Evolutionary conservation across 106 monocot genomes (phyloP).

Genomic region (Allium sativum): DNA sequence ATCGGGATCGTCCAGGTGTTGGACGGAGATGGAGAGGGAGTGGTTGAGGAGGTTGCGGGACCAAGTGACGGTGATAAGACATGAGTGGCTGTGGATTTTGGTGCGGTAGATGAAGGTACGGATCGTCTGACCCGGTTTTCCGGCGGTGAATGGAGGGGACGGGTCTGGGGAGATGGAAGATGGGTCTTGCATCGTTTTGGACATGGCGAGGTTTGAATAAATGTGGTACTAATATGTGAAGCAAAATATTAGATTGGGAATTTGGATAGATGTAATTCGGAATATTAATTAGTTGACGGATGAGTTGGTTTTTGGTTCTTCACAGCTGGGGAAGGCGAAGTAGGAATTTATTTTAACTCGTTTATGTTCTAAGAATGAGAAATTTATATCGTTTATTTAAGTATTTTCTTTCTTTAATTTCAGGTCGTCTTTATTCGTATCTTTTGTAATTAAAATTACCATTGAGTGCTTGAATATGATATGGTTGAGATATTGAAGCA

Average conservation of each 20-base stretch:
- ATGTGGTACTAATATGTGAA: background rate
- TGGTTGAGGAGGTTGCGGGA: slow-evolving; percentile 46
- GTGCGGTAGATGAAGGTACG: slow-evolving; percentile 39
- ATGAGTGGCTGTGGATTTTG: slow-evolving; percentile 55
- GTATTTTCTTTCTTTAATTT: too few species aligned
- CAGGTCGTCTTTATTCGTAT: too few species aligned
- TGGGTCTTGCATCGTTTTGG: slow-evolving; percentile 6
- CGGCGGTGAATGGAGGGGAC: slow-evolving; percentile 1
- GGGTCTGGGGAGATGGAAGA: too few species aligned
- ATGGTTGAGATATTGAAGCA: too few species aligned
- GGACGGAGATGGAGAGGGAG: slow-evolving; percentile 44
- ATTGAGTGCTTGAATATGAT: too few species aligned
- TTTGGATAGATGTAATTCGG: background rate
- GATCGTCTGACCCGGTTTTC: slow-evolving; percentile 31
- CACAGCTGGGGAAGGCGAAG: slow-evolving; percentile 5
- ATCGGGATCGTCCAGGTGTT: background rate
- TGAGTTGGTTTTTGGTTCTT: background rate
- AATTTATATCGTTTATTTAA: too few species aligned
- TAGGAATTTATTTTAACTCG: too few species aligned
- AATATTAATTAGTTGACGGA: background rate
- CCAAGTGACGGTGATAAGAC: slow-evolving; percentile 39
- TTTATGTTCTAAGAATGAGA: too few species aligned
- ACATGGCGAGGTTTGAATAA: slow-evolving; percentile 41
- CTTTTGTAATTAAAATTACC: too few species aligned
- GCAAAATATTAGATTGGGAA: background rate